Conservation (phyloP, 208 protist species). For the Crithidia acanthocephali region DNA sequence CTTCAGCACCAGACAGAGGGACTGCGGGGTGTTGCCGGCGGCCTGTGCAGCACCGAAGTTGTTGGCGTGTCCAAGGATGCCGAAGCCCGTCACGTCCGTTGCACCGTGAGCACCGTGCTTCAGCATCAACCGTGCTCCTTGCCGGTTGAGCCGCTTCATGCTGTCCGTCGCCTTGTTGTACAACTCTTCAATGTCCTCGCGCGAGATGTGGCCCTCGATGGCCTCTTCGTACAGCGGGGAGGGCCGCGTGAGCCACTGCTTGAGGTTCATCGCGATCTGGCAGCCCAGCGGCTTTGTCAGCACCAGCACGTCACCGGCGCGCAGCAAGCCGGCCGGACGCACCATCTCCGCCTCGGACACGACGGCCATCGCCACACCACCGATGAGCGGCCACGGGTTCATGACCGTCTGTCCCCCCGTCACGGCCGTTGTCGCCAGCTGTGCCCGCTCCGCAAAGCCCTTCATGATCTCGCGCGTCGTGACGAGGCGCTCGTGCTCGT, state of each 20-base stretch:
- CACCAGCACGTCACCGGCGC: conserved; percentile 87
- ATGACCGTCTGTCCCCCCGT: conserved; percentile 97
- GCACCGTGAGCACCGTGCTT: conserved; percentile 88
- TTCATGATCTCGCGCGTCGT: conserved; percentile 92
- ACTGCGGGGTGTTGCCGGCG: conserved; percentile 24
- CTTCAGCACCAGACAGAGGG: conserved; percentile 80
- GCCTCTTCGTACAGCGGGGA: conserved; percentile 67
- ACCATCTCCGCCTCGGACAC: conserved; percentile 87
- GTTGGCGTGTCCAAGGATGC: conserved; percentile 94
- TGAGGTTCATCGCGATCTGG: conserved; percentile 94
- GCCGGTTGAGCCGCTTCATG: conserved; percentile 94
- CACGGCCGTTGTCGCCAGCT: conserved; percentile 80
- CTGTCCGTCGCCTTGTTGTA: conserved; percentile 77
- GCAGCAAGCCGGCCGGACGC: conserved; percentile 71
- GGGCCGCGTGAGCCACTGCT: conserved; percentile 90
- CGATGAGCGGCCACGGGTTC: conserved; percentile 97
- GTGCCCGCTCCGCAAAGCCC: conserved; percentile 91
- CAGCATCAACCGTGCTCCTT: conserved; percentile 89
- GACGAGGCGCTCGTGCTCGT: conserved; percentile 75
- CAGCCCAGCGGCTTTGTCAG: conserved; percentile 97
- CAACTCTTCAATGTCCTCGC: conserved; percentile 74
- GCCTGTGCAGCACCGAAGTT: conserved; percentile 93
- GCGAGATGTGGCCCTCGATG: conserved; percentile 62
- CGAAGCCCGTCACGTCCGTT: conserved; percentile 98
- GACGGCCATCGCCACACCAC: conserved; percentile 93